phyloP scores from a whole-genome alignment of 768 basidiomycete genomes.

The Podaxis pistillaris region DNA sequence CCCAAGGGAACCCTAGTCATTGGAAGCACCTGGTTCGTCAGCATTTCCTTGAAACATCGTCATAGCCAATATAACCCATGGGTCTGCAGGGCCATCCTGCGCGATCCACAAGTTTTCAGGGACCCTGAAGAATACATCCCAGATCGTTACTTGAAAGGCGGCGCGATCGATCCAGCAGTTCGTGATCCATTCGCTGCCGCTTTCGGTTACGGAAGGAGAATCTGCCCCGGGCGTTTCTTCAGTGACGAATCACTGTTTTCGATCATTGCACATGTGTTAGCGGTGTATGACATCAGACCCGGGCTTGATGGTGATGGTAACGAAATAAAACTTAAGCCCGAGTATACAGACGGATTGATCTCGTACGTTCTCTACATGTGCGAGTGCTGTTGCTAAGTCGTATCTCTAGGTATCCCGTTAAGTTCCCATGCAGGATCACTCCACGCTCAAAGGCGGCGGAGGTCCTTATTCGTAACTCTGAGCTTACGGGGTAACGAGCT shows the following conservation, averaged over 20 bases:
- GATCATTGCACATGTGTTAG: neutral
- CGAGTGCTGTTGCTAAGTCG: neutral
- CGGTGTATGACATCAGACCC: slow-evolving; percentile 8
- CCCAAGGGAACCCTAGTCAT: slow-evolving; percentile 30
- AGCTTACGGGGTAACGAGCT: neutral
- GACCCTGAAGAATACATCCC: slow-evolving; percentile 41
- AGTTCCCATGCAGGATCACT: neutral
- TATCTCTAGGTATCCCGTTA: neutral
- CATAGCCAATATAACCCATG: neutral
- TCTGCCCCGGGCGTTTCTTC: slow-evolving; percentile 8
- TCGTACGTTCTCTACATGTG: neutral
- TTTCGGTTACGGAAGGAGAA: slow-evolving; percentile 24
- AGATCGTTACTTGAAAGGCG: slow-evolving; percentile 33
- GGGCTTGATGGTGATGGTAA: slow-evolving; percentile 10
- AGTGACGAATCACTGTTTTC: slow-evolving; percentile 2
- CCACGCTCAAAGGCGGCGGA: neutral
- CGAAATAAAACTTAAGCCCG: neutral
- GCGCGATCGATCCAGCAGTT: slow-evolving; percentile 17
- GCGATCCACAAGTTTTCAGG: slow-evolving; percentile 37
- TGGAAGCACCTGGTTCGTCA: slow-evolving; percentile 23
- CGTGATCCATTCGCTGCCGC: slow-evolving; percentile 3
- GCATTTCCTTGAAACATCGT: neutral
- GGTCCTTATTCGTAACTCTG: neutral
- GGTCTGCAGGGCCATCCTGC: slow-evolving; percentile 12
- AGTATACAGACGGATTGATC: neutral